These are phyloP conservation scores for Gremmenia infestans DNA, from an alignment of 2,329 filamentous ascomycete species.

Conservation along the genomic window DNA sequence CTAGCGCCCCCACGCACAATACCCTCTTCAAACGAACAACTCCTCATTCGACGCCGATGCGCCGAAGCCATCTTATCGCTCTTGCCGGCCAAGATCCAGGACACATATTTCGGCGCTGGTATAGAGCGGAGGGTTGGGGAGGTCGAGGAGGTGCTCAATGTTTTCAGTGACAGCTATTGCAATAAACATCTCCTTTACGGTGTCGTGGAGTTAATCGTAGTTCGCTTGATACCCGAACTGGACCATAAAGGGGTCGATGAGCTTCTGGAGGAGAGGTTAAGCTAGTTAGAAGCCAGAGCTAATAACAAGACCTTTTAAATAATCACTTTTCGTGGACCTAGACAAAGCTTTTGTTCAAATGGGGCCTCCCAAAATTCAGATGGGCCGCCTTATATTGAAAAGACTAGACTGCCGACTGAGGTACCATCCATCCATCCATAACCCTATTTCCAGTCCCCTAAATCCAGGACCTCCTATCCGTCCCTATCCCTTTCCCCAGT, in stretches of 20 bases:
- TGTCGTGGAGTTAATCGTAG: slow-evolving; percentile 75
- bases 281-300: slow-evolving; percentile 22
- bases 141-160: slow-evolving; percentile 57
- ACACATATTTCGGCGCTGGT: slow-evolving; percentile 38
- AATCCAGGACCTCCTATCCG: background rate
- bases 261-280: slow-evolving; percentile 67
- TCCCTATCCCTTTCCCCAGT: background rate
- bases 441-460: background rate
- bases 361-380: slow-evolving; percentile 27
- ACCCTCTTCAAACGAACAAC: slow-evolving; percentile 55
- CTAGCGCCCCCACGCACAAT: slow-evolving; percentile 60
- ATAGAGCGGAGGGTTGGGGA: slow-evolving; percentile 29
- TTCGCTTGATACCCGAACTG: slow-evolving; percentile 80
- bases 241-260: slow-evolving; percentile 65
- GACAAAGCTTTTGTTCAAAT: slow-evolving; percentile 14
- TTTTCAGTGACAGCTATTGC: slow-evolving; percentile 78
- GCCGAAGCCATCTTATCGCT: slow-evolving; percentile 51
- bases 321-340: background rate
- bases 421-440: slow-evolving; percentile 11
- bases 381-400: slow-evolving; percentile 25
- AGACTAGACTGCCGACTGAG: slow-evolving; percentile 16
- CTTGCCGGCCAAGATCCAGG: slow-evolving; percentile 36
- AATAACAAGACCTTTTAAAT: background rate
- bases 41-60: slow-evolving; percentile 60
- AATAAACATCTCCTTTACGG: slow-evolving; percentile 89